These are phyloP conservation scores for Botrytis medusae DNA, from an alignment of 2,329 filamentous ascomycete species.

Conservation along the genomic window DNA sequence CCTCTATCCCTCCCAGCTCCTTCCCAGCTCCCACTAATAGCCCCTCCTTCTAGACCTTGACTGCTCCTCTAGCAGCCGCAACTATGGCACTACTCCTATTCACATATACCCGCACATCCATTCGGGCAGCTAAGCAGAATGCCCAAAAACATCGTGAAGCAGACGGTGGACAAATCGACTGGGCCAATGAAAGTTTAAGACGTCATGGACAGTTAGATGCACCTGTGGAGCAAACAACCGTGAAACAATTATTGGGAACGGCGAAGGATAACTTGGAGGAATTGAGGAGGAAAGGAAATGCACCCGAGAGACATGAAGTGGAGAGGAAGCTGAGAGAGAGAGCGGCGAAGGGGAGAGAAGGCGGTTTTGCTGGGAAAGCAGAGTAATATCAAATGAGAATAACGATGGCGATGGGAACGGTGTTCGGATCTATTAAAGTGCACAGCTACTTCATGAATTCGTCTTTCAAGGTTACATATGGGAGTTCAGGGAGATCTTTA, in stretches of 20 bases:
- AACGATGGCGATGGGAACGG: background rate
- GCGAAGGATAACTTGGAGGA: constrained; percentile 28
- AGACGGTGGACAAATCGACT: constrained; percentile 55
- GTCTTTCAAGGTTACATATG: background rate
- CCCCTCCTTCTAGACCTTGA: constrained; percentile 38
- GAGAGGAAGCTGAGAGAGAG: constrained; percentile 32
- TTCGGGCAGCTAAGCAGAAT: constrained; percentile 65
- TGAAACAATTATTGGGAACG: constrained; percentile 35
- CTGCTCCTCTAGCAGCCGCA: constrained; percentile 53
- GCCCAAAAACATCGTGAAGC: constrained; percentile 58
- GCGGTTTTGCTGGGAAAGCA: constrained; percentile 3
- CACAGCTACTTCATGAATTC: background rate
- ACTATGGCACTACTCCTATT: constrained; percentile 55
- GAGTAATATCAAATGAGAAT: background rate
- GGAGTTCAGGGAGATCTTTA: background rate
- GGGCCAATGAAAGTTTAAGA: constrained; percentile 54
- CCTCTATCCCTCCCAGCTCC: background rate
- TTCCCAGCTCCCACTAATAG: background rate
- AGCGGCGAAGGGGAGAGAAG: constrained; percentile 27
- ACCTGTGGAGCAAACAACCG: constrained; percentile 40
- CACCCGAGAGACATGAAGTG: constrained; percentile 26
- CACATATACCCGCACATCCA: constrained; percentile 63
- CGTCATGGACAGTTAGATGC: constrained; percentile 51
- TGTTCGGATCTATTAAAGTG: background rate
- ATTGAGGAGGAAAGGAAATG: constrained; percentile 21